Evolutionary conservation across 345 rosid genomes (phyloP), one percentile per base, ranked within the genome.

Genomic region (Eucalyptus fibrosa): DNA sequence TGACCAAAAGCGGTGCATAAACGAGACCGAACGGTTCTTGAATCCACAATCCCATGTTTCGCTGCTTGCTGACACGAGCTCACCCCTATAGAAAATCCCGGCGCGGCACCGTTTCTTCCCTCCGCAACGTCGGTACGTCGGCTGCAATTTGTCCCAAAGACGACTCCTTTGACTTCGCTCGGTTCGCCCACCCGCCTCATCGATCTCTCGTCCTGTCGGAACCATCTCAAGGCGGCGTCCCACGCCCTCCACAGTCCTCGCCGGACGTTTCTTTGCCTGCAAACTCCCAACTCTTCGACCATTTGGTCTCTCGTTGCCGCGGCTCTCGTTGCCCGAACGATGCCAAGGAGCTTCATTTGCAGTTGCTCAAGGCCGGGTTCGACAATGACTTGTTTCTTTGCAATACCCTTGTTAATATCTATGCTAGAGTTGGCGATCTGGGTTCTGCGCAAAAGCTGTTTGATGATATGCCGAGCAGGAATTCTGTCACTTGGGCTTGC

Each of bases 401-500:
- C 90, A 97, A 97, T 90, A 92, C 96, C 81, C 96, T 95, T 86
- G 92, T 97, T 56, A 96, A 95, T 90, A 88, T 91, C 4, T 94
- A 94, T 60, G 90, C 90, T 1, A 91, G 92, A 90, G 90, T 86
- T n/a, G 94, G 94, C 65, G 95, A 95, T 87, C 89, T 92, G 24
- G 88, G 81, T 4, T 94, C 93, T 16, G 97, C 97, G 30, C 92
- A 93, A 67, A 94, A 93, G 88, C 17, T 97, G 94, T 95, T 97
- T 28, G 96, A 91, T 89, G 97, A 95, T 95, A 95, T 97, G 99
- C 91, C 94, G n/a, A 92, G 86, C 7, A 96, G 93, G 88, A 97
- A 95, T 91, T 90, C 91, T 16, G 97, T 96, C 88, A 92, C 98
- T 1, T 96, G 99, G 99, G 96, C 97, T 37, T 94, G 97, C 80